Conservation (phyloP, 306 rosid species). For the Cyclanthera cordifolia region DNA sequence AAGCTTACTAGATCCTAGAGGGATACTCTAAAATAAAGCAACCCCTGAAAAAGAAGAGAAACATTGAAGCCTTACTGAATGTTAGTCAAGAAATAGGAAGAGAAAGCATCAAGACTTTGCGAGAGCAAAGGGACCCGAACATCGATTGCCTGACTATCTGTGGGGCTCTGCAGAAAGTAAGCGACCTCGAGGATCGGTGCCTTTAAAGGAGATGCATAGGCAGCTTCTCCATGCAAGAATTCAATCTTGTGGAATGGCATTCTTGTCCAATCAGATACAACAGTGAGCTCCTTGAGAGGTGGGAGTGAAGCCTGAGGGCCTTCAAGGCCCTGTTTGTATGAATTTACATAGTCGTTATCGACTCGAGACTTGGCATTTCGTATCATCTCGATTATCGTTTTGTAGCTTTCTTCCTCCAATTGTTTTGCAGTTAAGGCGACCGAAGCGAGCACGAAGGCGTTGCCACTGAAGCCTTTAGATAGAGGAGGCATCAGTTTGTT, state of each 20-base stretch:
- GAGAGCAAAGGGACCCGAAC: constrained; percentile 45
- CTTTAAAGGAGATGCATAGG: constrained; percentile 44
- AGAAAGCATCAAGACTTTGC: constrained; percentile 24
- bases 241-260: constrained; percentile 56
- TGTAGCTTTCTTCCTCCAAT: constrained; percentile 28
- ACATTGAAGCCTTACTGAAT: constrained; percentile 5
- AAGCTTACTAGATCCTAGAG: neutral
- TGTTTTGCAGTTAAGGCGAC: constrained; percentile 35
- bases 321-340: constrained; percentile 42
- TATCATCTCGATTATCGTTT: constrained; percentile 31
- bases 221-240: constrained; percentile 34
- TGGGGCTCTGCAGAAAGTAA: constrained; percentile 50
- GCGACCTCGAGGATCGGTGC: constrained; percentile 51
- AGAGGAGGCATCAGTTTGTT: constrained; percentile 40
- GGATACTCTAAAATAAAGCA: constrained; percentile 4
- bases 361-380: constrained; percentile 46
- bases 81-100: constrained; percentile 22
- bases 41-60: neutral
- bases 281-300: constrained; percentile 52
- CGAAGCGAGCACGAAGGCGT: constrained; percentile 65
- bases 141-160: constrained; percentile 27
- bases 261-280: constrained; percentile 67
- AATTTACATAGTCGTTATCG: constrained; percentile 34
- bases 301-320: constrained; percentile 40
- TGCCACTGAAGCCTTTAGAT: constrained; percentile 55